Conservation (phyloP, 306 rosid species). For the Rubus idaeus region DNA sequence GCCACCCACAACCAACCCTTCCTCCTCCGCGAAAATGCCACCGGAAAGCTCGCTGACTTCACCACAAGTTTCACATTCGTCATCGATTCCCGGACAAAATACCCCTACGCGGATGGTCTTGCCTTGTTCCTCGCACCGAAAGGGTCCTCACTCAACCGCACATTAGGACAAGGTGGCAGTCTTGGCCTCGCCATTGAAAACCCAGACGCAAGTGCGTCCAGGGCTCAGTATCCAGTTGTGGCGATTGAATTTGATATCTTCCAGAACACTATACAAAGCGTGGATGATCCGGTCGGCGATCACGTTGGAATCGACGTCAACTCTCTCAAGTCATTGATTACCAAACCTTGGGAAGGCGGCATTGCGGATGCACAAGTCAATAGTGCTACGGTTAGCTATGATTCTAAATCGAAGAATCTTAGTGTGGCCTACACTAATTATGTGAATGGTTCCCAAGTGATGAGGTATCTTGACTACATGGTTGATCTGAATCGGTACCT, state of each 20-base stretch:
- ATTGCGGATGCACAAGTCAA: no score
- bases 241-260: slow-evolving; percentile 51
- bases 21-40: not conserved
- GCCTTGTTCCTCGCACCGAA: not conserved
- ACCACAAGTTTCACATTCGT: not conserved
- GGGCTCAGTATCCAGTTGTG: slow-evolving; percentile 18
- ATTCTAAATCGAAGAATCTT: not conserved
- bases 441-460: not conserved
- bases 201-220: not conserved
- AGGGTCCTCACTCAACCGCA: not conserved
- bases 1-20: slow-evolving; percentile 7
- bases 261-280: not conserved
- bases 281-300: slow-evolving; percentile 25
- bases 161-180: not conserved
- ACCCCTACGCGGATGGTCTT: not conserved
- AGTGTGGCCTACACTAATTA: not conserved
- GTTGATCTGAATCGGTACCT: not conserved
- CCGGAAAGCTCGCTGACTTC: not conserved
- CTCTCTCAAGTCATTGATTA: not conserved
- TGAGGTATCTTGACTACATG: not conserved
- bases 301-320: not conserved
- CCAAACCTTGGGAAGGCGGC: not conserved
- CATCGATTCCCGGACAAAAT: rapidly evolving
- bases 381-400: not conserved
- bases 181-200: not conserved